Percentiles rank a stretch among this genome's conserved stretches.
Evolutionary conservation across 306 rosid genomes (phyloP).

Genomic region (Malus sieversii): DNA sequence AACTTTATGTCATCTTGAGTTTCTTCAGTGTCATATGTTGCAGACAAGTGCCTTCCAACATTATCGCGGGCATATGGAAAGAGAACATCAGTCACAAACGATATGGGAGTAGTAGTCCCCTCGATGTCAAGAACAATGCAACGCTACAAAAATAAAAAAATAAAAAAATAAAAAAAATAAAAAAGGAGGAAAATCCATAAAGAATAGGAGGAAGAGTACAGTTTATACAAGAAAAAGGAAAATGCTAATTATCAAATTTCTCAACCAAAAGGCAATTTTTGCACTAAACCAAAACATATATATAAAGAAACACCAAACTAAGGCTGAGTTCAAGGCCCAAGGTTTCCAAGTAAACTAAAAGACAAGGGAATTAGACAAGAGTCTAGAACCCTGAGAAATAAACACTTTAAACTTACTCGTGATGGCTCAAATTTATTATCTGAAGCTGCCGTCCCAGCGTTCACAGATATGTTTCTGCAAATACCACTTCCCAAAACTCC

Average conservation of each 20-base stretch:
- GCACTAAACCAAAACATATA: not conserved
- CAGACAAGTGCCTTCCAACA: conserved; percentile 76
- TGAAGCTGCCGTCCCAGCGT: conserved; percentile 45
- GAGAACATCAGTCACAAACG: conserved; percentile 88
- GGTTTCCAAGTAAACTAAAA: not conserved
- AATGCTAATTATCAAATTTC: not conserved
- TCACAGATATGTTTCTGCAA: conserved; percentile 38
- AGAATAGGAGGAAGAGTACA: conserved; percentile 10
- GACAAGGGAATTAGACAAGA: not conserved
- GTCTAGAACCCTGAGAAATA: not conserved
- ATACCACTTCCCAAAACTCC: conserved; percentile 35
- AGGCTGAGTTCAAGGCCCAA: conserved; percentile 1
- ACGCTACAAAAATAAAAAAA: conserved; percentile 28
- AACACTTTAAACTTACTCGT: conserved; percentile 39
- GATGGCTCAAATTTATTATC: conserved; percentile 30
- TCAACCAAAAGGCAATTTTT: not conserved
- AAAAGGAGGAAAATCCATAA: not conserved
- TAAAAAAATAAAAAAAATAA: too few species aligned
- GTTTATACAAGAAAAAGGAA: not conserved
- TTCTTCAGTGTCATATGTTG: conserved; percentile 61
- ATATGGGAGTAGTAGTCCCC: conserved; percentile 96
- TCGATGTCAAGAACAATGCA: conserved; percentile 95
- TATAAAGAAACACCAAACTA: conserved; percentile 1
- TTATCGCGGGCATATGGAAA: conserved; percentile 88
- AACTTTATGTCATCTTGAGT: conserved; percentile 73